Percentiles rank a stretch among this genome's conserved stretches.
Conservation (phyloP, 495 filamentous ascomycete species). For the Physcia stellaris region DNA sequence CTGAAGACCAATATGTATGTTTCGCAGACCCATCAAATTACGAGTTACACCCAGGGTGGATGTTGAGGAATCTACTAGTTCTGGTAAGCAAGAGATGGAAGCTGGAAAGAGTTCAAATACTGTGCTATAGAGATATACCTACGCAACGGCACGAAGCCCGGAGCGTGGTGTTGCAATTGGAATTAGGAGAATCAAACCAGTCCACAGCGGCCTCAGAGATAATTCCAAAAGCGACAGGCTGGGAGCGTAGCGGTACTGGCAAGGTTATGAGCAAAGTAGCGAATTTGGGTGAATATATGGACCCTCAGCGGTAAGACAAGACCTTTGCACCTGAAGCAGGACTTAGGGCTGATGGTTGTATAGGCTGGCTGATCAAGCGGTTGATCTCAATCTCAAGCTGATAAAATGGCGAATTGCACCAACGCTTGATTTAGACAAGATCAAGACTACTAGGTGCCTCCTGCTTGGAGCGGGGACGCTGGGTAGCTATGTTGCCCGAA, state of each 20-base stretch:
- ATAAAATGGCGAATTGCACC: constrained; percentile 98
- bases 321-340: neutral
- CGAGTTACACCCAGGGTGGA: constrained; percentile 74
- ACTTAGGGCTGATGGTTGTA: constrained; percentile 1
- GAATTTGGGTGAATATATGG: constrained; percentile 81
- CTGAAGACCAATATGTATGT: constrained; percentile 62
- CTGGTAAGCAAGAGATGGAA: constrained; percentile 73
- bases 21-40: constrained; percentile 93
- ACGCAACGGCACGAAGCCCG: constrained; percentile 58
- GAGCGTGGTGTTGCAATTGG: constrained; percentile 62
- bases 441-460: constrained; percentile 84
- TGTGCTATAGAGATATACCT: constrained; percentile 84
- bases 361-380: constrained; percentile 82
- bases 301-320: constrained; percentile 48
- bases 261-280: constrained; percentile 65
- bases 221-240: constrained; percentile 84
- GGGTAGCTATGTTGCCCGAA: constrained; percentile 82
- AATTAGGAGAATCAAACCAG: constrained; percentile 30
- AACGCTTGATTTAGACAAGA: constrained; percentile 68
- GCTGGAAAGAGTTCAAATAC: constrained; percentile 60
- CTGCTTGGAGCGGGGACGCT: constrained; percentile 91
- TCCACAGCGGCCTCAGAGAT: constrained; percentile 2
- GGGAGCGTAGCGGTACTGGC: constrained; percentile 70
- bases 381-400: constrained; percentile 91
- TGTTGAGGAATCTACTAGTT: constrained; percentile 77